These are phyloP conservation scores for Suhomyces kilbournensis DNA, from an alignment of 805 yeast species.

Conservation along the genomic window DNA sequence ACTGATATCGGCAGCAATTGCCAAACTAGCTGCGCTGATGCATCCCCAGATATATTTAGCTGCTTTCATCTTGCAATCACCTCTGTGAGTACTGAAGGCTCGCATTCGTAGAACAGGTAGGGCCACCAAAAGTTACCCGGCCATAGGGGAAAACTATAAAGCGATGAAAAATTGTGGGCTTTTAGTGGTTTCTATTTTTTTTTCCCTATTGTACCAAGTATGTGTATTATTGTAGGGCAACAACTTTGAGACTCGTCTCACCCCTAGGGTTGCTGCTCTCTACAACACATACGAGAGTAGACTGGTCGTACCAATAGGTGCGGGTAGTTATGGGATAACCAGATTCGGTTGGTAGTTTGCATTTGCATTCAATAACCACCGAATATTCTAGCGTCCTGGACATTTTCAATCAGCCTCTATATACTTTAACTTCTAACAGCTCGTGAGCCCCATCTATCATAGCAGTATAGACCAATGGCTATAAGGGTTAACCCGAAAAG, in stretches of 20 bases:
- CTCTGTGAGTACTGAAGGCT: not conserved
- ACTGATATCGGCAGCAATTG: slow-evolving; percentile 2
- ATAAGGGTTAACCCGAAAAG: slow-evolving; percentile 48
- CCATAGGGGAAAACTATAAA: slow-evolving; percentile 10
- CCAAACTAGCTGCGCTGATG: not conserved
- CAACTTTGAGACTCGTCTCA: slow-evolving; percentile 22
- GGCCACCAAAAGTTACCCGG: slow-evolving; percentile 23
- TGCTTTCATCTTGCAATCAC: not conserved
- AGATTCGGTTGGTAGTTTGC: slow-evolving; percentile 32
- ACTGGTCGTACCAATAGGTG: slow-evolving; percentile 29
- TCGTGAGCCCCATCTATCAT: slow-evolving; percentile 59
- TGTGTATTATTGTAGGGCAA: slow-evolving; percentile 52
- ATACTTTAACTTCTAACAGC: not conserved
- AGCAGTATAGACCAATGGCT: slow-evolving; percentile 55
- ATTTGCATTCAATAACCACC: slow-evolving; percentile 18
- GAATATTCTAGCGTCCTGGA: slow-evolving; percentile 43
- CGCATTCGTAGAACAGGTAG: not conserved
- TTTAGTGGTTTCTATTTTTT: slow-evolving; percentile 12
- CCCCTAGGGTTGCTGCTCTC: slow-evolving; percentile 44
- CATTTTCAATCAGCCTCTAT: not conserved
- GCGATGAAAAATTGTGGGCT: not conserved
- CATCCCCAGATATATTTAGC: not conserved
- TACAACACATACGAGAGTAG: slow-evolving; percentile 48
- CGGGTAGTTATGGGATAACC: slow-evolving; percentile 41
- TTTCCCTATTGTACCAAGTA: slow-evolving; percentile 42